Conservation (phyloP, 2,329 filamentous ascomycete genomes). For the Fusarium sp. region DNA sequence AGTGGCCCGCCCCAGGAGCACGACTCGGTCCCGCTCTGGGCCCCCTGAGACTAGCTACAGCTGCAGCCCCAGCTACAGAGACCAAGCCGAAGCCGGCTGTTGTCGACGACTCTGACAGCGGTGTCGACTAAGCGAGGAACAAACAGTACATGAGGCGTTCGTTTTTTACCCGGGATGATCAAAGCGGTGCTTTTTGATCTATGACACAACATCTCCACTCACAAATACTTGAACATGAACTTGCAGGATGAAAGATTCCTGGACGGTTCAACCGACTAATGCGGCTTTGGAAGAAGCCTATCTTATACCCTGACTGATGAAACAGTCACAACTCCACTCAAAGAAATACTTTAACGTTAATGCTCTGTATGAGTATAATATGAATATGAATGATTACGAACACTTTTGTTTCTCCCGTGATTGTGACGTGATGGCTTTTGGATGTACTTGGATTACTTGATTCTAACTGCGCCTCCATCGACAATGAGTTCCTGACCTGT, state of each 20-base stretch:
- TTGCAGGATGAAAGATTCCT: background rate
- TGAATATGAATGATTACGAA: slow-evolving; percentile 15
- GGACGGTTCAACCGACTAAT: slow-evolving; percentile 5
- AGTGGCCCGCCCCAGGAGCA: slow-evolving; percentile 10
- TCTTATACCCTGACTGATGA: slow-evolving; percentile 15
- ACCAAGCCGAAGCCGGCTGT: slow-evolving; percentile 3
- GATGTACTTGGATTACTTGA: background rate
- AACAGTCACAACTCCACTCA: slow-evolving; percentile 16
- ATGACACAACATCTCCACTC: slow-evolving; percentile 14
- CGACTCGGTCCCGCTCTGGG: slow-evolving; percentile 11
- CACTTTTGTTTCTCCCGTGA: background rate
- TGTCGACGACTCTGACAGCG: background rate
- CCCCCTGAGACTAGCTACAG: background rate
- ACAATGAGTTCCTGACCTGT: slow-evolving; percentile 7
- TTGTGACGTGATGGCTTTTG: background rate
- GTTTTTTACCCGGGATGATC: background rate
- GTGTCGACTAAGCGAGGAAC: slow-evolving; percentile 14
- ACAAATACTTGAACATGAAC: background rate
- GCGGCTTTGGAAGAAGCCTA: slow-evolving; percentile 15
- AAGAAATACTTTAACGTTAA: slow-evolving; percentile 5
- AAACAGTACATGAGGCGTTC: slow-evolving; percentile 12
- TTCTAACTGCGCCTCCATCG: slow-evolving; percentile 10
- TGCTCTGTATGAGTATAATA: slow-evolving; percentile 24
- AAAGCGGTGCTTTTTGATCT: background rate
- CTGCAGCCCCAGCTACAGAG: background rate